These are phyloP conservation scores for Hemerocallis citrina DNA, from an alignment of 106 monocot species.

Conservation along the genomic window DNA sequence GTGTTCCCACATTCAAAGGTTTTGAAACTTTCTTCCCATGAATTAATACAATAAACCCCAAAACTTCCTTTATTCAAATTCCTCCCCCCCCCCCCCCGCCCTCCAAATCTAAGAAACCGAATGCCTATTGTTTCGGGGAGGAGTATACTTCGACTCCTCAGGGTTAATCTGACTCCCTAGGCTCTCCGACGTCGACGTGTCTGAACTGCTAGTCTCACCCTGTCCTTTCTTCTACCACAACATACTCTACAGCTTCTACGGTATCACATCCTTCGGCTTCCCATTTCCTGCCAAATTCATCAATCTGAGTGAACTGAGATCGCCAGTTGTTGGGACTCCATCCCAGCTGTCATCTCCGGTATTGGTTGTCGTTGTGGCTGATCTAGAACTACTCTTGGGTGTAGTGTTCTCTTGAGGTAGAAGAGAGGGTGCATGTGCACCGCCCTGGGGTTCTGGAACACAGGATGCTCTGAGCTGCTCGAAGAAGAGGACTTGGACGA, in stretches of 20 bases:
- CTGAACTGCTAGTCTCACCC: slow-evolving; percentile 39
- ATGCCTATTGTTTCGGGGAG: slow-evolving; percentile 33
- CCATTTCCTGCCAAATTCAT: slow-evolving; percentile 23
- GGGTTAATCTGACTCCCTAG: slow-evolving; percentile 29
- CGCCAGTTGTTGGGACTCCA: slow-evolving; percentile 17
- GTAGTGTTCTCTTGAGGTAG: slow-evolving; percentile 7
- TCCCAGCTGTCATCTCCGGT: slow-evolving; percentile 56
- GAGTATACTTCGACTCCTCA: slow-evolving; percentile 43
- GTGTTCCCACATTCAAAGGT: too few relatives aligned
- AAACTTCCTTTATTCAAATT: too few relatives aligned
- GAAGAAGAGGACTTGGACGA: slow-evolving; percentile 83
- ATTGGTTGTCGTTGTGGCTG: slow-evolving; percentile 42
- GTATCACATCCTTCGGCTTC: slow-evolving; percentile 30
- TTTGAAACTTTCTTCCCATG: too few relatives aligned
- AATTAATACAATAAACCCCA: too few relatives aligned
- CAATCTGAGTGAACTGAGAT: slow-evolving; percentile 32
- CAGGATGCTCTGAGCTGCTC: slow-evolving; percentile 56
- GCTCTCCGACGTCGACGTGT: slow-evolving; percentile 53
- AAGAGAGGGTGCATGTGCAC: slow-evolving; percentile 9
- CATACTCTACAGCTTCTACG: slow-evolving; percentile 55
- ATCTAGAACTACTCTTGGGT: slow-evolving; percentile 69
- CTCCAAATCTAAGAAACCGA: too few relatives aligned
- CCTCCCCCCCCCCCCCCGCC: too few relatives aligned
- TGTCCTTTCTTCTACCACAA: slow-evolving; percentile 47
- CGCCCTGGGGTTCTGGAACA: slow-evolving; percentile 7